Conservation (phyloP, 2,329 filamentous ascomycete genomes). For the Exophiala sideris region DNA sequence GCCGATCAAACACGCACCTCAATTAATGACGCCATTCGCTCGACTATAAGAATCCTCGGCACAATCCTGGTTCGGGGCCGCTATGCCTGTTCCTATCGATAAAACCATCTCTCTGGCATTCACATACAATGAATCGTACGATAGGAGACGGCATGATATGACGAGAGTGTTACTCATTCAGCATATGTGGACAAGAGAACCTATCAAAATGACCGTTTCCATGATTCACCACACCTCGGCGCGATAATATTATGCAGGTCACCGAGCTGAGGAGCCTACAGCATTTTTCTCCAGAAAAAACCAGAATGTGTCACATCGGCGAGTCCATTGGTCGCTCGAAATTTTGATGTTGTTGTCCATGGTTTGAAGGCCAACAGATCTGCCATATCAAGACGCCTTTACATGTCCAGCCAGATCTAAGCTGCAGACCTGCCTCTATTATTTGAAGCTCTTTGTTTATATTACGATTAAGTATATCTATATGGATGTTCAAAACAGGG, state of each 20-base stretch:
- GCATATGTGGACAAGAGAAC: too few species aligned
- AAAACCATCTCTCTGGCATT: neutral
- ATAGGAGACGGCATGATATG: too few species aligned
- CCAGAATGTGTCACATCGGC: slow-evolving; percentile 5
- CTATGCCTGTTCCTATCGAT: slow-evolving; percentile 14
- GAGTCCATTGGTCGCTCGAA: slow-evolving; percentile 2
- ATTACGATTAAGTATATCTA: neutral
- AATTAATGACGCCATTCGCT: neutral
- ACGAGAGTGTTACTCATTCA: too few species aligned
- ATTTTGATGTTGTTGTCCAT: neutral
- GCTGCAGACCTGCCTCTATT: neutral
- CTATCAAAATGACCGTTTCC: too few species aligned
- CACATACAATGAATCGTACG: too few species aligned
- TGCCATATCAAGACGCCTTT: neutral
- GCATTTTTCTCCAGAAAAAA: neutral
- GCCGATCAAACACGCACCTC: neutral
- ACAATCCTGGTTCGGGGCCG: neutral
- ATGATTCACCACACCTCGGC: too few species aligned
- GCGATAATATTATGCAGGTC: too few species aligned
- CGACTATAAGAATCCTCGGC: neutral
- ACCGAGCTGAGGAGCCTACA: neutral
- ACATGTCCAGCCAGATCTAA: neutral
- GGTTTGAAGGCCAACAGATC: neutral
- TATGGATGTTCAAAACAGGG: slow-evolving; percentile 10
- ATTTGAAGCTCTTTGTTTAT: neutral